phyloP scores from a whole-genome alignment of 306 rosid species.

The Quercus engelmannii region DNA sequence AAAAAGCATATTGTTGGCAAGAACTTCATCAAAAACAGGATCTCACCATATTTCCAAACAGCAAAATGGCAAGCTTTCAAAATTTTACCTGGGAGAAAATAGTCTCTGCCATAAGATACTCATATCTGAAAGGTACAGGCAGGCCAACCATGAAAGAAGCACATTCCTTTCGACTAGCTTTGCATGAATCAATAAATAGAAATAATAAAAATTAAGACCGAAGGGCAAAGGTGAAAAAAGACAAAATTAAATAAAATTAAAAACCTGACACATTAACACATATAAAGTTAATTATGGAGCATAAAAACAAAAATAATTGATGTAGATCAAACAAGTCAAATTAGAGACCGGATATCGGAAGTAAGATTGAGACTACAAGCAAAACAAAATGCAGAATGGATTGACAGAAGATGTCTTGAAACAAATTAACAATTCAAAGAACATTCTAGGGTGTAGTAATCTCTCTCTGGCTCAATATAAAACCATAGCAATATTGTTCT shows the following conservation, averaged over 20 bases:
- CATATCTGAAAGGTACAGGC: conserved; percentile 93
- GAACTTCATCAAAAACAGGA: not conserved
- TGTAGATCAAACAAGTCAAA: not conserved
- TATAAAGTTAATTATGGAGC: not conserved
- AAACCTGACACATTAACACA: not conserved
- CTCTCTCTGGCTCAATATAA: not conserved
- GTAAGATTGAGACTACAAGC: not conserved
- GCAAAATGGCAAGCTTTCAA: not conserved
- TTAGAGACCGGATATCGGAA: not conserved
- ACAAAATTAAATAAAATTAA: not conserved
- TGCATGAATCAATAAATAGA: conserved; percentile 63
- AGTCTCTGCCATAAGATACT: conserved; percentile 98
- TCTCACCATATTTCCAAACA: not conserved
- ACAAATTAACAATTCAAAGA: not conserved
- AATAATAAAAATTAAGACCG: conserved; percentile 33
- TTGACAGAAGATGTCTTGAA: not conserved
- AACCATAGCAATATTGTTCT: not conserved
- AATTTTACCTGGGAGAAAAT: conserved; percentile 88
- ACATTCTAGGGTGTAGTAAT: not conserved
- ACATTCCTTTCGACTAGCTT: conserved; percentile 99
- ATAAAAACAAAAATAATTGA: not conserved
- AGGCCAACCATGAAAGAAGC: conserved; percentile 94
- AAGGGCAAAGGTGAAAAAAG: not conserved
- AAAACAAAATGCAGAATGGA: not conserved
- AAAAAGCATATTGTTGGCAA: not conserved